A percentile compares a stretch with the other conserved stretches of the same genome.
phyloP scores from a whole-genome alignment of 2,329 filamentous ascomycete genomes.

The Apiospora hydei region DNA sequence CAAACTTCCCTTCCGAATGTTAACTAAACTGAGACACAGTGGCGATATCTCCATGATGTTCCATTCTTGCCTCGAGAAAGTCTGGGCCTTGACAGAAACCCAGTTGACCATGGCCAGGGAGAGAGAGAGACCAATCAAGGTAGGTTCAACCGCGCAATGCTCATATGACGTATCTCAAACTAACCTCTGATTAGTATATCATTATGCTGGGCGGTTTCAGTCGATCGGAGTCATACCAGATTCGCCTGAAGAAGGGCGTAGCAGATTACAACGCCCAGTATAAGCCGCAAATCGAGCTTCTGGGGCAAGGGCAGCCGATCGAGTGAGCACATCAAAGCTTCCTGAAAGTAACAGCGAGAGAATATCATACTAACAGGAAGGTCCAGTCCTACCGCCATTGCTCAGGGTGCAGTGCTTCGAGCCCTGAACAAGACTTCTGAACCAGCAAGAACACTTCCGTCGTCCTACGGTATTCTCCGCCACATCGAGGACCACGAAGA shows the following conservation, averaged over 20 bases:
- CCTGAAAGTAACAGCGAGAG: no score
- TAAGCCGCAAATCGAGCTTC: not conserved
- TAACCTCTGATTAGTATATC: not conserved
- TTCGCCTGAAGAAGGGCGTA: not conserved
- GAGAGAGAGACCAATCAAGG: not conserved
- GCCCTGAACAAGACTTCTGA: not conserved
- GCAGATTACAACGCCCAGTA: not conserved
- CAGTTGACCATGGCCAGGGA: not conserved
- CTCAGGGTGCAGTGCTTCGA: not conserved
- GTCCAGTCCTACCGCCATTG: not conserved
- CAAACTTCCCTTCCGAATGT: accelerated
- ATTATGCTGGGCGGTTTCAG: constrained; percentile 5
- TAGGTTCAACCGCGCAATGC: not conserved
- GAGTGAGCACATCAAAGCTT: not conserved
- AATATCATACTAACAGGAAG: not conserved
- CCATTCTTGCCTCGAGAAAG: not conserved
- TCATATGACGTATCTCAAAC: not conserved
- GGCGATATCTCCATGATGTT: not conserved
- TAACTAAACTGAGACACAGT: not conserved
- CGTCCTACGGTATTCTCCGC: not conserved
- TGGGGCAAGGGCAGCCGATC: not conserved
- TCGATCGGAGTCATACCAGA: not conserved
- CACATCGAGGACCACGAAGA: not conserved
- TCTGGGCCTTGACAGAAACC: not conserved
- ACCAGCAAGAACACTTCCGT: not conserved